These are phyloP conservation scores for Fusarium sambucinum DNA, from an alignment of 2,329 filamentous ascomycete species.

Conservation along the genomic window DNA sequence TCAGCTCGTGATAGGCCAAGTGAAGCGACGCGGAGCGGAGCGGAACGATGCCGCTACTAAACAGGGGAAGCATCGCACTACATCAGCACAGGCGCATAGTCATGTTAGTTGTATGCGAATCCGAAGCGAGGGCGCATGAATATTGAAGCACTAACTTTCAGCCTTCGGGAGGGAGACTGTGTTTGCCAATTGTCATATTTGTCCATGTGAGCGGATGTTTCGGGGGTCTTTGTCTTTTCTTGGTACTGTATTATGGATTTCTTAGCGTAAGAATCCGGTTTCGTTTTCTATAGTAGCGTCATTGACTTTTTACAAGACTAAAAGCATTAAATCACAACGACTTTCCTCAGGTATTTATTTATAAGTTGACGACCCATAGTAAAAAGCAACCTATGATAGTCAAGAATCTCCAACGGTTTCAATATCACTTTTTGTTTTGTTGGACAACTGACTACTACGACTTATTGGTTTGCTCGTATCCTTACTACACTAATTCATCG, in stretches of 20 bases:
- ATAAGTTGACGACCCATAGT: constrained; percentile 2
- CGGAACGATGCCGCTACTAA: constrained; percentile 34
- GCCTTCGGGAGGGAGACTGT: background rate
- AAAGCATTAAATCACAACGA: background rate
- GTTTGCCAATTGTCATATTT: constrained; percentile 3
- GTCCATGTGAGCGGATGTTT: constrained; percentile 17
- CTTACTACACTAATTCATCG: background rate
- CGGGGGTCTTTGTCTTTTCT: background rate
- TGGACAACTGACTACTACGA: background rate
- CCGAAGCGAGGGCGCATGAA: constrained; percentile 29
- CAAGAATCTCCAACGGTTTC: background rate
- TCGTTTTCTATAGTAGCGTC: constrained; percentile 26
- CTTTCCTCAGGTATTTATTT: background rate
- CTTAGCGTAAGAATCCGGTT: constrained; percentile 15
- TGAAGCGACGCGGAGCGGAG: constrained; percentile 26
- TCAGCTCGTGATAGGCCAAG: constrained; percentile 21
- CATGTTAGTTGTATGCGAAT: constrained; percentile 9
- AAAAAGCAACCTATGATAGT: background rate
- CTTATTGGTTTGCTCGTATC: background rate
- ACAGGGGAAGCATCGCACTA: constrained; percentile 6
- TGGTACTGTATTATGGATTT: constrained; percentile 20
- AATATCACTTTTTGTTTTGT: background rate
- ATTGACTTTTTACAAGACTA: constrained; percentile 21
- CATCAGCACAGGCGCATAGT: background rate
- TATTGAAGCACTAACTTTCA: constrained; percentile 27